Evolutionary conservation across 257 asterid genomes (phyloP).

Genomic region (Nicotiana obtusifolia): DNA sequence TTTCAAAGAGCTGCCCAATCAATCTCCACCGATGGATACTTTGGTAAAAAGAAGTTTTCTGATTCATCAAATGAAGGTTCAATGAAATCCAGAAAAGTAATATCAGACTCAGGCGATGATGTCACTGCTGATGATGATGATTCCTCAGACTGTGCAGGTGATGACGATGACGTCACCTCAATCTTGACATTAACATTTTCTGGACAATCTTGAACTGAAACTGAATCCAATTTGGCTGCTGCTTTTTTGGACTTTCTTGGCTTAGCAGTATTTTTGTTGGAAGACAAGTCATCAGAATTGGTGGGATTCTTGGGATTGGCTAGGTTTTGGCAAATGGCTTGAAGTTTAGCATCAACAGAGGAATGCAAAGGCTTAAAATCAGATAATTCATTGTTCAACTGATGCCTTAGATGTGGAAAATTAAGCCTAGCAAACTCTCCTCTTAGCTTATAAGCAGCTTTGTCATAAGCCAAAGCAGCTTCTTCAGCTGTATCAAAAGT

Average conservation of each 20-base stretch:
- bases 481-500: conserved; percentile 87
- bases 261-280: neutral
- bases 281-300: neutral
- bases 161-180: conserved; percentile 28
- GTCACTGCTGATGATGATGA: conserved; percentile 23
- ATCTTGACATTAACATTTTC: conserved; percentile 32
- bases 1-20: conserved; percentile 71
- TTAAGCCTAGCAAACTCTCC: conserved; percentile 82
- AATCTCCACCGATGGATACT: conserved; percentile 85
- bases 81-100: conserved; percentile 36
- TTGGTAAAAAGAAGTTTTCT: conserved; percentile 42
- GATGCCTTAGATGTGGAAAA: conserved; percentile 64
- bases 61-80: conserved; percentile 38
- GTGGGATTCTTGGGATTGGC: conserved; percentile 12
- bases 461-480: conserved; percentile 82
- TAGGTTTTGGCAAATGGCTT: conserved; percentile 60
- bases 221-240: neutral
- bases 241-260: neutral
- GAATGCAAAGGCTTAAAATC: conserved; percentile 58
- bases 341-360: conserved; percentile 76
- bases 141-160: conserved; percentile 27
- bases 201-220: neutral
- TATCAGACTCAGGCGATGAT: conserved; percentile 50
- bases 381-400: conserved; percentile 36
- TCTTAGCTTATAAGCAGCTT: conserved; percentile 79